Evolutionary conservation across 2,329 filamentous ascomycete genomes (phyloP), one percentile per base, ranked within the genome.

Genomic region (Pezicula radicicola): DNA sequence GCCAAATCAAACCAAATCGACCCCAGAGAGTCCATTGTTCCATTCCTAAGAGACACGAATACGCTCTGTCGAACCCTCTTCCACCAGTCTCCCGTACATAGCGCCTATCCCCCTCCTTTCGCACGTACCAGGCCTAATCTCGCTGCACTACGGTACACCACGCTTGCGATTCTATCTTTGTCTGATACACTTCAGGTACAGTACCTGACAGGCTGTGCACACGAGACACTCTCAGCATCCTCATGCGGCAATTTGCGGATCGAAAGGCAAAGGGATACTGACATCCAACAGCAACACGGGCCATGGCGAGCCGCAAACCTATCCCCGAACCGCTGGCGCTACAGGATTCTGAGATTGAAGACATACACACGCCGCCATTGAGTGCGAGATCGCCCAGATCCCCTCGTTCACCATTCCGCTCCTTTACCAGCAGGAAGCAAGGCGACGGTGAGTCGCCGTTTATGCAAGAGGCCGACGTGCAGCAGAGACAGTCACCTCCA

Each of bases 291-390:
- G 49, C 58, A 52, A 48, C 53, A 57, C 57, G 58, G 55, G 39
- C 35, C 46, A 55, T 36, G 36, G 66, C 66, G 63, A 59, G 57
- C 19, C 58, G 62, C 52, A 67, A 66, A 58, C 53, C 60, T 28
- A 54, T 49, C 33, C 64, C 61, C 49, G 60, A 65, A 56, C 61
- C 65, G 56, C 61, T 67, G 59, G 64, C 57, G 55, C 62, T 67
- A 33, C 52, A 51, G 19, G 53, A 58, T 36, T 44, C 55, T 27
- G 48, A 51, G 6, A 48, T 46, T 30, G 48, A 50, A 41, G 49
- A 52, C 36, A 59, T 43, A 46, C 55, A 59, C n/a, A 55, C 46
- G 45, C 59, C 59, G 43, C 59, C 61, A 48, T 44, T 62, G 51
- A 62, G 54, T 46, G 50, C 58, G 28, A 64, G 58, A 36, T 63